Evolutionary conservation across 371 early-diverging fungal genomes (phyloP).

Genomic region (Mucor irregularis): DNA sequence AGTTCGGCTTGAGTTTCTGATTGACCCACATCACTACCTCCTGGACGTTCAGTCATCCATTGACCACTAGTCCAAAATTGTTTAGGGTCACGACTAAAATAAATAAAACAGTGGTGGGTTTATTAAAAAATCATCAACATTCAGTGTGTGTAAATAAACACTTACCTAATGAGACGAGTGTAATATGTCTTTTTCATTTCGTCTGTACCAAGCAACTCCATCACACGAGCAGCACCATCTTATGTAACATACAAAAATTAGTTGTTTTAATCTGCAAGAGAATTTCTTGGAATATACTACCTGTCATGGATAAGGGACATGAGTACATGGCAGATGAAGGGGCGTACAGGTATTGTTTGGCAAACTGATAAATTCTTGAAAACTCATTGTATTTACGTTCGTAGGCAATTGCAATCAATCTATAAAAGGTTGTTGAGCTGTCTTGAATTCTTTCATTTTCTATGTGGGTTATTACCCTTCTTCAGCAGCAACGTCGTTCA

Average conservation of each 20-base stretch:
- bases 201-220: conserved; percentile 54
- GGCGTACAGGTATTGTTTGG: conserved; percentile 62
- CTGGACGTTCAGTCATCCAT: conserved; percentile 80
- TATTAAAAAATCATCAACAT: background rate
- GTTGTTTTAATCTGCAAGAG: too few species aligned
- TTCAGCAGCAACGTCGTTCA: conserved; percentile 59
- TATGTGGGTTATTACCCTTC: conserved; percentile 43
- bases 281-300: conserved; percentile 1
- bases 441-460: too few species aligned
- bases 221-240: conserved; percentile 66
- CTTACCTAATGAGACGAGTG: conserved; percentile 42
- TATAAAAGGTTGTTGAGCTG: too few species aligned
- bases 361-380: conserved; percentile 65
- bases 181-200: conserved; percentile 52
- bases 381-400: conserved; percentile 54
- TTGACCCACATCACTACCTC: conserved; percentile 62
- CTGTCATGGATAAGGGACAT: conserved; percentile 76
- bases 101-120: background rate
- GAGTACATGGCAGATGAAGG: conserved; percentile 57
- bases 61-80: conserved; percentile 68
- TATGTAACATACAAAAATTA: too few species aligned
- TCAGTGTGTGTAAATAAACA: background rate
- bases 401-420: conserved; percentile 65
- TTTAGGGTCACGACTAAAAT: conserved; percentile 52
- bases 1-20: conserved; percentile 56